Percentiles rank a stretch among this genome's conserved stretches.
Conservation (phyloP, 1,284 basidiomycete species). For the Retiboletus flavoniger region DNA sequence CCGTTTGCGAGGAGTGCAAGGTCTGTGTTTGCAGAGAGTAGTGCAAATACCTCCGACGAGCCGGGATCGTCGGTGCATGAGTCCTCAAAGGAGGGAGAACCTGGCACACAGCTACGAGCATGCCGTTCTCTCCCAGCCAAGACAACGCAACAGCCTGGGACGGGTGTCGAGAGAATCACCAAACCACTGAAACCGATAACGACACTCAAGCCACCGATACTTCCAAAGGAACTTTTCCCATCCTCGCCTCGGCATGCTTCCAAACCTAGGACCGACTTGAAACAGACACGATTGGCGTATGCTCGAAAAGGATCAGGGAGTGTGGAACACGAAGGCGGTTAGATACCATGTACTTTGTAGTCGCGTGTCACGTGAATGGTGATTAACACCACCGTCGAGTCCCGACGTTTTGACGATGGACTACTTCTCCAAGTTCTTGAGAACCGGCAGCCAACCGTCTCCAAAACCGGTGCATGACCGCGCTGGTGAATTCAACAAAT, state of each 20-base stretch:
- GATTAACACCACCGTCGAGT: not conserved
- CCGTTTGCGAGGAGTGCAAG: constrained; percentile 21
- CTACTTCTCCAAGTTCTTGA: constrained; percentile 80
- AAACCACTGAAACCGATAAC: constrained; percentile 42
- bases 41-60: not conserved
- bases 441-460: constrained; percentile 48
- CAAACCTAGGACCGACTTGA: constrained; percentile 13
- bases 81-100: not conserved
- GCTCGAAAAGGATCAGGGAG: not conserved
- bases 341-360: not conserved
- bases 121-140: constrained; percentile 9
- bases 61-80: not conserved
- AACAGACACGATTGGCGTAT: constrained; percentile 26
- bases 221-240: constrained; percentile 30
- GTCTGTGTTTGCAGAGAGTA: constrained; percentile 25
- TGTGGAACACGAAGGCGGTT: no score
- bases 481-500: constrained; percentile 67
- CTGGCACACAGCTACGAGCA: constrained; percentile 6
- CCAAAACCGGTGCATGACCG: constrained; percentile 60
- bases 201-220: constrained; percentile 34
- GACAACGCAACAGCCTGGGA: not conserved
- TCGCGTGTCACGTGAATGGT: constrained; percentile 21
- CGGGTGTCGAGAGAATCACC: not conserved
- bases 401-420: constrained; percentile 44
- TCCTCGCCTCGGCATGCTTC: constrained; percentile 3